These are phyloP conservation scores for Picea sitchensis DNA, from an alignment of 75 land plant genomes.

Conservation along the genomic window DNA sequence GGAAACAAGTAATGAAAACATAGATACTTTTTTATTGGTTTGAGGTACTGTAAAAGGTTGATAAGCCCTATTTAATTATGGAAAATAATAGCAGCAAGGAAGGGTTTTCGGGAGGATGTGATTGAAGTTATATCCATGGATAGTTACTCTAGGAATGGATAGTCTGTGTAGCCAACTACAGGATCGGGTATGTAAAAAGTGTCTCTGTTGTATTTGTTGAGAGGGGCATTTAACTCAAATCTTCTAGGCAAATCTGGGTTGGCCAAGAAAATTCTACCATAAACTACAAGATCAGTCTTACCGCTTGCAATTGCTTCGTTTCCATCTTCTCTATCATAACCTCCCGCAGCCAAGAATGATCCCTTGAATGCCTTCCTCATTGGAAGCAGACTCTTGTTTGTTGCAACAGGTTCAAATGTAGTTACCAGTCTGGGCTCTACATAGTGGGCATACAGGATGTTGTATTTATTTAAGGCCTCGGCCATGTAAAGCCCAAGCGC, in stretches of 20 bases:
- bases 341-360: constrained; percentile 39
- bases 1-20: no score
- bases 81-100: no score
- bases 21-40: no score
- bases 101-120: no score
- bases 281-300: constrained; percentile 21
- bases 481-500: constrained; percentile 35
- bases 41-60: no score
- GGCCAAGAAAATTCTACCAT: no score
- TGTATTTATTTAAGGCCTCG: constrained; percentile 15
- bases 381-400: constrained; percentile 19
- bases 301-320: constrained; percentile 29
- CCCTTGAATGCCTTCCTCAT: constrained; percentile 41
- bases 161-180: constrained; percentile 43
- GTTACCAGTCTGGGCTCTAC: constrained; percentile 18
- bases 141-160: constrained; percentile 17
- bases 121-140: no score
- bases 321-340: constrained; percentile 40
- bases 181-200: constrained; percentile 38
- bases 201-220: constrained; percentile 24
- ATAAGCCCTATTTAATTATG: no score
- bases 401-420: constrained; percentile 2
- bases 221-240: no score
- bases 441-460: constrained; percentile 25
- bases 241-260: no score